Evolutionary conservation across 192 early-diverging fungal species (phyloP).

Genomic region (Paraglomus brasilianum): DNA sequence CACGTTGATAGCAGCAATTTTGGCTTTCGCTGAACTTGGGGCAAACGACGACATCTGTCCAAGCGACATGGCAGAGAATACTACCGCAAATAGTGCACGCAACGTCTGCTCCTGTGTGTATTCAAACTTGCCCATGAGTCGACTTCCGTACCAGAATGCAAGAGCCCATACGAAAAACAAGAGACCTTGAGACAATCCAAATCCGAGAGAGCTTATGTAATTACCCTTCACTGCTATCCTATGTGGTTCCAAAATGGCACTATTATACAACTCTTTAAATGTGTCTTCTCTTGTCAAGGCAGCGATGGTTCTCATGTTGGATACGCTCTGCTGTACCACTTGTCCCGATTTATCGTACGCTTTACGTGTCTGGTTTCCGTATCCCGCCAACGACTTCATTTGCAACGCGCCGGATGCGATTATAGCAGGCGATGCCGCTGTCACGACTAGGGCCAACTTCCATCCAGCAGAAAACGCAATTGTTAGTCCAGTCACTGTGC

Average conservation of each 20-base stretch:
- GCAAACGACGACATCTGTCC: slow-evolving; percentile 46
- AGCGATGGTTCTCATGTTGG: slow-evolving; percentile 81
- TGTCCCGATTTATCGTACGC: slow-evolving; percentile 77
- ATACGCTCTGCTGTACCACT: slow-evolving; percentile 81
- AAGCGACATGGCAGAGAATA: slow-evolving; percentile 64
- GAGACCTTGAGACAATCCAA: slow-evolving; percentile 64
- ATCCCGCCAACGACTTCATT: slow-evolving; percentile 20
- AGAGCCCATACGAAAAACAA: slow-evolving; percentile 74
- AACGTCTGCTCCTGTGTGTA: slow-evolving; percentile 53
- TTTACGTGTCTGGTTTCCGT: slow-evolving; percentile 51
- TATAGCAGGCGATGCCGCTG: slow-evolving; percentile 53
- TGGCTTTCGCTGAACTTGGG: slow-evolving; percentile 59
- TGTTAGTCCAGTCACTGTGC: slow-evolving; percentile 24
- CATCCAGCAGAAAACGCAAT: slow-evolving; percentile 38
- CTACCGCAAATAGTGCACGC: slow-evolving; percentile 70
- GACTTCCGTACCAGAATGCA: slow-evolving; percentile 72
- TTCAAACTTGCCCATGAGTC: slow-evolving; percentile 52
- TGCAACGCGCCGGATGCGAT: slow-evolving; percentile 54
- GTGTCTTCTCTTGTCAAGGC: slow-evolving; percentile 67
- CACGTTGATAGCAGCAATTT: slow-evolving; percentile 65
- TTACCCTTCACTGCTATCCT: slow-evolving; percentile 60
- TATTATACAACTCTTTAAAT: slow-evolving; percentile 65
- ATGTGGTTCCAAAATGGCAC: slow-evolving; percentile 66
- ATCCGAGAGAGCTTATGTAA: slow-evolving; percentile 64
- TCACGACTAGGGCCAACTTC: slow-evolving; percentile 44